phyloP scores from a whole-genome alignment of 139 green algal genomes.

The Raphidocelis subcapitata region DNA sequence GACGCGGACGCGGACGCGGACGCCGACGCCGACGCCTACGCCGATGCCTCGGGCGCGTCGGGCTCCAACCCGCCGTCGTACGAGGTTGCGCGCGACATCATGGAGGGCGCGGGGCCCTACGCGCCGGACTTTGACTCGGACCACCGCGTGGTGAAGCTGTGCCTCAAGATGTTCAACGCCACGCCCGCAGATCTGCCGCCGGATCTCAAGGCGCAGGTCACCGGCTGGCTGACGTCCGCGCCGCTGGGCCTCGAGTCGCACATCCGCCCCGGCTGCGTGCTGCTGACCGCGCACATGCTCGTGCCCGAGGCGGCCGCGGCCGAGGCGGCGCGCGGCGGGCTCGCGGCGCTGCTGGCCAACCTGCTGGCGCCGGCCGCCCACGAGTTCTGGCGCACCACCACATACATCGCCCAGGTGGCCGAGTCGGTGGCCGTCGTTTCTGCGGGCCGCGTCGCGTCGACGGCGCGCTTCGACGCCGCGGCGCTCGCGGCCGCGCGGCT shows the following conservation, averaged over 20 bases:
- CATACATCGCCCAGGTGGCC: conserved; percentile 56
- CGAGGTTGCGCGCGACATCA: conserved; percentile 30
- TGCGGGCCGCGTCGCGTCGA: conserved; percentile 37
- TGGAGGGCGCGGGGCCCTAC: conserved; percentile 27
- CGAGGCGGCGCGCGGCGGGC: background rate
- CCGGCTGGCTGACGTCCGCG: conserved; percentile 45
- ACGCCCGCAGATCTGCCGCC: conserved; percentile 74
- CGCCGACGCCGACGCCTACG: background rate
- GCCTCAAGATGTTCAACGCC: conserved; percentile 78
- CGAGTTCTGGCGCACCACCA: conserved; percentile 46
- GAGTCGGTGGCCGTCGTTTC: conserved; percentile 49
- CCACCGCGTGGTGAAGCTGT: conserved; percentile 47
- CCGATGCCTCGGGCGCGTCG: background rate
- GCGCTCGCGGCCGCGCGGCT: conserved; percentile 16
- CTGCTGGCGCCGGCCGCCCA: conserved; percentile 33
- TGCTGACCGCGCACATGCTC: conserved; percentile 62
- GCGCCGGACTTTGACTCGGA: conserved; percentile 29
- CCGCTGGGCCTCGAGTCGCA: conserved; percentile 57
- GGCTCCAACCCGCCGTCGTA: conserved; percentile 32
- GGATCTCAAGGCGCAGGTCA: conserved; percentile 53
- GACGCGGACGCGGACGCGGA: background rate
- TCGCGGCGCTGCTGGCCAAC: conserved; percentile 36
- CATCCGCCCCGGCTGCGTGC: conserved; percentile 81
- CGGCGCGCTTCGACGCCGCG: conserved; percentile 27
- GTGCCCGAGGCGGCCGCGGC: conserved; percentile 20